Evolutionary conservation across 2,329 filamentous ascomycete genomes (phyloP), one percentile per base, ranked within the genome.

Genomic region (Triangularia setosa): DNA sequence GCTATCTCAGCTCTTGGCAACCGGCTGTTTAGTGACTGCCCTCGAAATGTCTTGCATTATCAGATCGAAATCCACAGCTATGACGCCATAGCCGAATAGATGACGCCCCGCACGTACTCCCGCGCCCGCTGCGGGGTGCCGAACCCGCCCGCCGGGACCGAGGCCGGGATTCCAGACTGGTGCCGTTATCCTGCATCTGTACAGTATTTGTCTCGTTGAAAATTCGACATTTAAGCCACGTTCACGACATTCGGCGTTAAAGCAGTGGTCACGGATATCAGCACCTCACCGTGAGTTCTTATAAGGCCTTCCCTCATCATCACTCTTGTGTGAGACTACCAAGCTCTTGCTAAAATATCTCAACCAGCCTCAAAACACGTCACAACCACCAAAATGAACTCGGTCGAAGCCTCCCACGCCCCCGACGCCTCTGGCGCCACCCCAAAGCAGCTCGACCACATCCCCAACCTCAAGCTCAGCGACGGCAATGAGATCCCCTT

Each of bases 401-500:
- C 81, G 5, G 76, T 77, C 60, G 73, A 75, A 7, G 71, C 77
- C 12, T 69, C 74, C 24, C 79, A 75, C 72, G 74, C 75, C 61
- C 76, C 79, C 23, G 74, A 78, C 66, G 75, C 78, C 23, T 76
- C 76, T 55, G 78, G 76, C n/a, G 68, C 68, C 5, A 63, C 72
- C n/a, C 76, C 79, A 12, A 79, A 81, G 73, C 79, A 81, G 70
- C 64, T 72, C 11, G 71, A 71, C 3, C 75, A 76, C 60, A 74
- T 89, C 44, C 87, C 87, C 1, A 79, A 76, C 62, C 75, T 92
- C 62, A 90, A 89, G 78, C 81, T 93, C 63, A 91, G 90, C 69
- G 89, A 93, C 78, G 90, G 89, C 66, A 85, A 86, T 66, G 83
- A 86, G 64, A 90, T 93, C 61, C 90, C 90, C 11, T 83, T 90